Evolutionary conservation across 2,329 filamentous ascomycete genomes (phyloP), one percentile per base, ranked within the genome.

Genomic region (Sphaerulina musiva): DNA sequence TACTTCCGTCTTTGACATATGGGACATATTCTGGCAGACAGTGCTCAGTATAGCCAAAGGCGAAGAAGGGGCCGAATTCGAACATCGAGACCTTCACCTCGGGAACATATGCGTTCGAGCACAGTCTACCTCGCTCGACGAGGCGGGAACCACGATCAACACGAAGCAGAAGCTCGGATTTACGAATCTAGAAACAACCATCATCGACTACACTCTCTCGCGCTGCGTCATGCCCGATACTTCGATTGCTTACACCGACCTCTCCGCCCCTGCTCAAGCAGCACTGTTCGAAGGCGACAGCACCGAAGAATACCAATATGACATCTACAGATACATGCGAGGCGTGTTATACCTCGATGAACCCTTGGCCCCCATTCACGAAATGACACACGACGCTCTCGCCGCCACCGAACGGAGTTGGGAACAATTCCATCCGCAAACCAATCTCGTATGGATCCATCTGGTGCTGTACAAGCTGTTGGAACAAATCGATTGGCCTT

Each of bases 11-110:
- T 76, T 70, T 70, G 66, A 68, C 57, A 73, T 79, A 2, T 84
- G 81, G 72, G 82, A 85, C 64, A 76, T 85, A 1, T 86, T 86
- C 68, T 86, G 82, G 83, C 79, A 80, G 12, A 80, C 83, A n/a
- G 78, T 78, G 6, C 72, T 83, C 61, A 78, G 80, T 1, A 69
- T 85, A 8, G 81, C 79, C 12, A 79, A 81, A 55, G 83, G 80
- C 8, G 83, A 86, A 65, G 76, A 79, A 62, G 76, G 75, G 51
- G 77, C 78, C 5, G 69, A 75, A 48, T 86, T 85, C 62, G 83
- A 86, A 73, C 83, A 86, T 66, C 78, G 83, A 17, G 83, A 86
- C 68, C 69, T 86, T 3, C 83, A 86, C 67, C 72, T 83, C 36
- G 82, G 82, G n/a, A 86, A 86, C 61, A 78, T 86, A 14, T 85